phyloP scores from a whole-genome alignment of 192 early-diverging fungal genomes.

The Linderina pennispora region DNA sequence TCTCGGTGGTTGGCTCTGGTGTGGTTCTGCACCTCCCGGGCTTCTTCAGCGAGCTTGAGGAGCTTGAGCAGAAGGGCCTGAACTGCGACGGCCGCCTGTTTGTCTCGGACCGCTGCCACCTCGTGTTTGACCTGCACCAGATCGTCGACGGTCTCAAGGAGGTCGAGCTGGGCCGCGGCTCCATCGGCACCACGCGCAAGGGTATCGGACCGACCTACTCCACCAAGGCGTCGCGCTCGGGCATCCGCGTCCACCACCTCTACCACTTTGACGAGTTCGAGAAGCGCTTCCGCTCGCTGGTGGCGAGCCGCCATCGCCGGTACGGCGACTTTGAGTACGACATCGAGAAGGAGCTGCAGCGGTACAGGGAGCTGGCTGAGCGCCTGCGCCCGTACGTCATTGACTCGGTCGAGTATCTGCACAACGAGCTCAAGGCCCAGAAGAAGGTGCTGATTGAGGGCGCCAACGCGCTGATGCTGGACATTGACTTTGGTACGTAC shows the following conservation, averaged over 20 bases:
- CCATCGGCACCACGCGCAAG: conserved; percentile 94
- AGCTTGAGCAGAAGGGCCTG: conserved; percentile 74
- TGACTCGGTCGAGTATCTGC: conserved; percentile 79
- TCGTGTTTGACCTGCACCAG: conserved; percentile 98
- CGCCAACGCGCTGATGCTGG: conserved; percentile 97
- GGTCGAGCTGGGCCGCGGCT: conserved; percentile 79
- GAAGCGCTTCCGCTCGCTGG: conserved; percentile 69
- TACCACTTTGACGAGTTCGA: conserved; percentile 81
- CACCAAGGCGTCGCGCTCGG: conserved; percentile 92
- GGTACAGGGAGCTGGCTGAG: conserved; percentile 73
- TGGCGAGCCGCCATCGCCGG: conserved; percentile 82
- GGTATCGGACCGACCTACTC: conserved; percentile 98
- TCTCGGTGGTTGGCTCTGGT: conserved; percentile 86
- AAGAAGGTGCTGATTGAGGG: conserved; percentile 95
- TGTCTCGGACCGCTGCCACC: conserved; percentile 89
- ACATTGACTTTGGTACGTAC: conserved; percentile 98
- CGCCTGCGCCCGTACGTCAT: conserved; percentile 82
- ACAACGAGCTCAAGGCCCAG: conserved; percentile 57
- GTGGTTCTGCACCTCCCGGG: conserved; percentile 95
- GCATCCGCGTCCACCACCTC: conserved; percentile 92
- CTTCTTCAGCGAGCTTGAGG: conserved; percentile 88
- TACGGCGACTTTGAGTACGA: conserved; percentile 94
- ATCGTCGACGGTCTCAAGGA: conserved; percentile 94
- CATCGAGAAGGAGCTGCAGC: conserved; percentile 76
- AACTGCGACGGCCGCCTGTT: conserved; percentile 77